Evolutionary conservation across 1,139 yeast species (phyloP), one percentile per base, ranked within the genome.

Genomic region (Geotrichum macrosporum): DNA sequence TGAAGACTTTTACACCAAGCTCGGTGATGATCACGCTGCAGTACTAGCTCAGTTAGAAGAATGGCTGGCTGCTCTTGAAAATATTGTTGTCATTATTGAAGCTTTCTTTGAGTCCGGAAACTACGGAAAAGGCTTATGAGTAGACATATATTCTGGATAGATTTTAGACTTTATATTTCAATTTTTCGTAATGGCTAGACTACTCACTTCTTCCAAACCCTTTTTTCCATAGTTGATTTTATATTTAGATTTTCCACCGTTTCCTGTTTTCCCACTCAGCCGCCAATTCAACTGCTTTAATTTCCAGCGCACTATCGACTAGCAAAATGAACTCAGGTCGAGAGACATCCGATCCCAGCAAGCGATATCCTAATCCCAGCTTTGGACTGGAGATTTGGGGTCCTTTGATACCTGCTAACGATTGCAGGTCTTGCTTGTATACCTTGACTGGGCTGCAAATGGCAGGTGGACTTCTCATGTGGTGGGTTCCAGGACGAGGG

Each of bases 71-170:
- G 92, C 94, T 39, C 75, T 87, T 58, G 92, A 84, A 66, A 68
- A 72, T 47, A 80, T 86, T 57, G 95, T 87, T 45, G 68, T 75
- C 57, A 78, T 77, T 62, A 82, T 87, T 61, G 72, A 83, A 70
- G 83, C 76, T 47, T 87, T 87, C 67, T 82, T 82, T 57, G 78
- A 77, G 51, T 71, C 78, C 54, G 95, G 95, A 42, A 82, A 84
- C 69, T 86, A 85, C 66, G 94, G 94, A 55, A 86, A 86, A 71
- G 95, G 95, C 32, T 75, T 86, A 67, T 86, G 77, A 65, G 41
- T 22, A 33, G 35, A 32, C 9, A 6, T 20, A 6, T 10, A 24
- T 24, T 24, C n/a, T 8, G 27, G 10, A 10, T 10, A 24, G 6
- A 9, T 19, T 31, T 15, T 15, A 36, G 4, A 42, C 13, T 2